Evolutionary conservation across 2,329 filamentous ascomycete species (phyloP), one percentile per base, ranked within the genome.

Genomic region (Domatiomyces catenatus): DNA sequence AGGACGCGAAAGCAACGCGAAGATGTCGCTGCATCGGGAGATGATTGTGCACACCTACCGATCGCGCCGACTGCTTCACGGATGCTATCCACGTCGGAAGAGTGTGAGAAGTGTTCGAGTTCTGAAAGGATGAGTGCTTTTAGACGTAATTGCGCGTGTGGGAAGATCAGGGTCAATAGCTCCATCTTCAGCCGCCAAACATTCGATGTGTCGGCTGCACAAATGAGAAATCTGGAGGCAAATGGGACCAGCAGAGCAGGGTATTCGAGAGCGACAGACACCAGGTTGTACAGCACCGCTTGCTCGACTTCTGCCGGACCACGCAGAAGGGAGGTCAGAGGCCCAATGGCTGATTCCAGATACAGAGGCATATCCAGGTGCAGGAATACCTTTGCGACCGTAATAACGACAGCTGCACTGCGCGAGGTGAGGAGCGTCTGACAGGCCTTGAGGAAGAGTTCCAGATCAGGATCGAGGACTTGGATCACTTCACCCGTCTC

Each of bases 171-270:
- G 0, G 92, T 90, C 50, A 96, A 72, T 3, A 94, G 71, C 65
- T 98, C 93, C 22, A 98, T 74, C 67, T 98, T 98, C 42, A 96
- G 75, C 54, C 84, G 82, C 86, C 88, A 94, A 18, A 94, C 83
- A 18, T 86, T 78, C 12, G 83, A 78, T 1, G 83, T 73, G 63
- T 98, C 92, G 0, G 80, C 83, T 44, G 83, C 78, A 51, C 82
- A 81, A 48, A 98, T 78, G 8, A 98, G 75, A 64, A 98, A 98
- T 67, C 94, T 92, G 32, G 84, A 85, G 17, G 84, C 79, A 62
- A 94, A 90, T 62, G 80, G 84, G 50, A 90, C 84, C 64, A 98
- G 98, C n/a, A 83, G 77, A 42, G 77, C 72, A 0, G 92, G 87
- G 15, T 79, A 74, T 24, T 75, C 71, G 8, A 96, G 73, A 61